Evolutionary conservation across 2,329 filamentous ascomycete genomes (phyloP).

Genomic region (Parascedosporium putredinis): DNA sequence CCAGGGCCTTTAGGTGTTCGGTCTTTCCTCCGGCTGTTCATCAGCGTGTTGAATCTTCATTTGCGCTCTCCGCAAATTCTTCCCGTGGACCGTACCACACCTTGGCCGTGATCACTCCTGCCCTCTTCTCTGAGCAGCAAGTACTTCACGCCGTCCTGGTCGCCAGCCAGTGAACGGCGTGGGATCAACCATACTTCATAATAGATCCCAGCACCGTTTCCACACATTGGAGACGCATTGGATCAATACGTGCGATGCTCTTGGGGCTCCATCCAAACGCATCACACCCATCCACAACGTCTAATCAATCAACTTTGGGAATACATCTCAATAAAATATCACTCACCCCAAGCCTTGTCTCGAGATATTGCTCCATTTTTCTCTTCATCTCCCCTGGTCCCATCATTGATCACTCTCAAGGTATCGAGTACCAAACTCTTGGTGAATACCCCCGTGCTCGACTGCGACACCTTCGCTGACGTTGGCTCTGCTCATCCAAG

Average conservation of each 20-base stretch:
- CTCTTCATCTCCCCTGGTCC: background rate
- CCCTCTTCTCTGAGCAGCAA: too few relatives aligned
- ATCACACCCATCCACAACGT: background rate
- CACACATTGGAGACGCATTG: background rate
- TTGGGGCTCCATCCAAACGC: background rate
- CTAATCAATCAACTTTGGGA: background rate
- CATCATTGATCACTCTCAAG: background rate
- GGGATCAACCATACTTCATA: background rate
- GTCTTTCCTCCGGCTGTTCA: too few relatives aligned
- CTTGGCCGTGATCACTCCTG: too few relatives aligned
- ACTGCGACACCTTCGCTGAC: conserved; percentile 1
- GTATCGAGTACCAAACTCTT: background rate
- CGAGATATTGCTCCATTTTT: background rate
- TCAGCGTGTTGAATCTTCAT: too few relatives aligned
- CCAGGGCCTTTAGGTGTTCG: too few relatives aligned
- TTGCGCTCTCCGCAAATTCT: too few relatives aligned
- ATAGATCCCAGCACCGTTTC: too few relatives aligned
- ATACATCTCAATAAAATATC: background rate
- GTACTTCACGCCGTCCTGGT: too few relatives aligned
- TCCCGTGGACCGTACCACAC: too few relatives aligned
- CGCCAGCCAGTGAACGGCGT: background rate
- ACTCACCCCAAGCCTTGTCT: conserved; percentile 4
- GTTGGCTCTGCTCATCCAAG: too few relatives aligned
- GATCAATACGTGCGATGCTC: conserved; percentile 2
- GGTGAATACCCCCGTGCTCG: background rate